Evolutionary conservation across 306 rosid species (phyloP).

Genomic region (Macrotyloma uniflorum): DNA sequence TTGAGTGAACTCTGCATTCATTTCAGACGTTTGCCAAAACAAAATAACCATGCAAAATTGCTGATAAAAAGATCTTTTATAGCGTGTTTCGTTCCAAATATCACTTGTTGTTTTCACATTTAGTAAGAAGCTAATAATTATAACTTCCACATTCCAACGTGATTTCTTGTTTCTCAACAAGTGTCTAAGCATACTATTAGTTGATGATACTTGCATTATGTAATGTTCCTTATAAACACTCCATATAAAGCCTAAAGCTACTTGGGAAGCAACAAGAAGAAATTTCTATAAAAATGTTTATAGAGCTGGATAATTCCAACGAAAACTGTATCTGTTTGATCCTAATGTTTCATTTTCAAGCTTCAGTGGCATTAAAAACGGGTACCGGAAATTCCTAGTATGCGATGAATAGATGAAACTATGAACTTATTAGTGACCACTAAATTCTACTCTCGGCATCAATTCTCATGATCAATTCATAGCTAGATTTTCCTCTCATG

Average conservation of each 20-base stretch:
- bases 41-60: conserved; percentile 20
- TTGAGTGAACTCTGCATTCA: conserved; percentile 31
- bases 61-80: not conserved
- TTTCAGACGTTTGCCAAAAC: conserved; percentile 26
- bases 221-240: not conserved
- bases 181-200: not conserved
- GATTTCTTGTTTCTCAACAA: not conserved
- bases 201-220: not conserved
- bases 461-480: conserved; percentile 17
- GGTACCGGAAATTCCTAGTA: not conserved
- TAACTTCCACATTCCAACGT: not conserved
- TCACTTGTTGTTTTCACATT: too few species aligned
- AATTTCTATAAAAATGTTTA: not conserved
- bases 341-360: not conserved
- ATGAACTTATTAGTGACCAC: conserved; percentile 4
- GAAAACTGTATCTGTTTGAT: not conserved
- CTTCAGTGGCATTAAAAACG: conserved; percentile 3
- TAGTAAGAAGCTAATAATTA: too few species aligned
- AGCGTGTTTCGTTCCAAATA: too few species aligned
- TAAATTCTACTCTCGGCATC: not conserved
- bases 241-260: conserved; percentile 1
- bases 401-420: not conserved
- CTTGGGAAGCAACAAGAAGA: not conserved
- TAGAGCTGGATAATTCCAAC: not conserved
- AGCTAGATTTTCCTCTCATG: not conserved